Conservation (phyloP, 2,329 filamentous ascomycete genomes). For the Chaetomium olivaceum region DNA sequence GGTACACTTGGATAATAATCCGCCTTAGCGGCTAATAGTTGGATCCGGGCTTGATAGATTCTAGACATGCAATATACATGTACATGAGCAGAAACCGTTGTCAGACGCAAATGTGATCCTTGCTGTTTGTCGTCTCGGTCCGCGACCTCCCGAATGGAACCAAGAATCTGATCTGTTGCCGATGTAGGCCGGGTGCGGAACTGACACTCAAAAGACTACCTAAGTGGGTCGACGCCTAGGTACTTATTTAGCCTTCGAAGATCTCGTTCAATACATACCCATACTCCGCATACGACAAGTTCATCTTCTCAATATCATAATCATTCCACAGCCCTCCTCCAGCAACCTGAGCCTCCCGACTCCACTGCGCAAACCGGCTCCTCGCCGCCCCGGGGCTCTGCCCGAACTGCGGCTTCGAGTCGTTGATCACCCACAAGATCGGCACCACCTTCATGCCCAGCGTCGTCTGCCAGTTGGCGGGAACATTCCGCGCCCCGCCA, state of each 20-base stretch:
- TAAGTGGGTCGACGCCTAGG: too few relatives aligned
- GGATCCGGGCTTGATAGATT: neutral
- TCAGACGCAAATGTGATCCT: neutral
- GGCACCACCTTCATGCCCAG: constrained; percentile 47
- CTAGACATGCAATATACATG: neutral
- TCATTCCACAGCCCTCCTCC: constrained; percentile 50
- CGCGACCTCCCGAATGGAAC: neutral
- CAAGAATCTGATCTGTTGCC: neutral
- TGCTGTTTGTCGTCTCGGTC: neutral
- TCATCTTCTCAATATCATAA: constrained; percentile 49
- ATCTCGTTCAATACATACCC: constrained; percentile 31
- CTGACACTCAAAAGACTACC: too few relatives aligned
- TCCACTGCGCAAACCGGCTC: constrained; percentile 41
- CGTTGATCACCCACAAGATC: constrained; percentile 48
- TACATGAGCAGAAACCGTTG: neutral
- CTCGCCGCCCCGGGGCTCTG: constrained; percentile 41
- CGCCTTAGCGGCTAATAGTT: neutral
- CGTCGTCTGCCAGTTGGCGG: constrained; percentile 40
- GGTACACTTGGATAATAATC: neutral
- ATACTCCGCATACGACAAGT: constrained; percentile 41
- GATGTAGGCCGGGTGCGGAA: too few relatives aligned
- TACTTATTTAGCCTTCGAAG: neutral
- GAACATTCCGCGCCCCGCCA: constrained; percentile 45
- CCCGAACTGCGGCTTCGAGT: constrained; percentile 47
- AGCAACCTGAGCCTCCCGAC: constrained; percentile 35